Base-by-base conservation (phyloP, 164 flowering plant genomes). In the Sextonia rubra region DNA sequence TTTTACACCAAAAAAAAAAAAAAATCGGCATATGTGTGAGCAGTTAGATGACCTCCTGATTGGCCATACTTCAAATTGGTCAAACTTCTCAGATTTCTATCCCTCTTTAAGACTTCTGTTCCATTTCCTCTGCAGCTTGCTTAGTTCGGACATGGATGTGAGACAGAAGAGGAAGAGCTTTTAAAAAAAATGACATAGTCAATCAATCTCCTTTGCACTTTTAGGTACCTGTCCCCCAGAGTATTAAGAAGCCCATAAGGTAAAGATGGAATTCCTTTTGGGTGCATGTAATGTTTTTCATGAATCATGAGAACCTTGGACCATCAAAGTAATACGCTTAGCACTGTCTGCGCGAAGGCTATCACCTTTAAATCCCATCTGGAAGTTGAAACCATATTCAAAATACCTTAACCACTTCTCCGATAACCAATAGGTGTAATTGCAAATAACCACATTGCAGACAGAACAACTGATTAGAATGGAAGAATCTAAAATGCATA, bases 321-420 rank as follows among this genome's bases (percentile, higher is more conserved):
- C 89, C 87, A 93, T 86, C 87, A 93, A 82, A 75, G 89, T 60
- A 74, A 90, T 83, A 67, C 91, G 91, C 89, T 90, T 94, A 67
- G 82, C 91, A 85, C 91, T 92, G 78, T 94, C 97, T 70, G 87
- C 64, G 3, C 93, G 93, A 76, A 90, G 79, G 75, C 60, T 79
- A 60, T 91, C 97, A 56, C 91, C 91, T 86, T 89, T 94, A 79
- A 71, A 86, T 77, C 90, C 93, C 83, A 91, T 86, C 98, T 91
- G 85, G 85, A 82, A 80, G 73, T 76, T 75, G 71, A 83, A 80
- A 82, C 70, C 78, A 77, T 77, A 76, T 66, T 69, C 74, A 75
- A 83, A 69, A 75, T 55, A 65, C 76, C 77, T 79, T 77, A 82
- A 81, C 75, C 64, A 64, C 58, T 74, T 70, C 77, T 70, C 64